Evolutionary conservation across 2,329 filamentous ascomycete species (phyloP).

Genomic region (Aspergillus sp.): DNA sequence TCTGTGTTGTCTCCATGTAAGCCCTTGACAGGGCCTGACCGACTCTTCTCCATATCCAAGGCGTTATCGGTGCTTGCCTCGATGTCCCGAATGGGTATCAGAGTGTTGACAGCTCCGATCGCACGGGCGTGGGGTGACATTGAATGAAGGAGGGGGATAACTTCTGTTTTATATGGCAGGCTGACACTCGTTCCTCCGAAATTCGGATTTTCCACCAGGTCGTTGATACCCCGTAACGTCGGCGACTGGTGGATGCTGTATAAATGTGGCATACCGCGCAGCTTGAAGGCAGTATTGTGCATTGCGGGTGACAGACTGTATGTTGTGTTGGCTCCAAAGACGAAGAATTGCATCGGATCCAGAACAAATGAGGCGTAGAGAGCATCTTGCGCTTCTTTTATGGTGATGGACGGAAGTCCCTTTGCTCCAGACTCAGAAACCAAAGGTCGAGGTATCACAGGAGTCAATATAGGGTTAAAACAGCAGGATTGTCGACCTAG

Average conservation of each 20-base stretch:
- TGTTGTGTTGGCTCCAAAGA: constrained; percentile 69
- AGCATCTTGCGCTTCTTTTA: constrained; percentile 62
- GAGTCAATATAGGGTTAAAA: constrained; percentile 65
- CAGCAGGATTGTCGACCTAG: constrained; percentile 64
- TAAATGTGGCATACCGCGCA: constrained; percentile 66
- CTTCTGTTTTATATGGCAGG: constrained; percentile 72
- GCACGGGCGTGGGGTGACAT: constrained; percentile 71
- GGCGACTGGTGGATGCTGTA: constrained; percentile 66
- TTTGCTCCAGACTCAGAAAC: constrained; percentile 44
- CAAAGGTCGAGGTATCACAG: constrained; percentile 55
- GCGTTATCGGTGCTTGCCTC: constrained; percentile 55
- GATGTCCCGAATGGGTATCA: constrained; percentile 67
- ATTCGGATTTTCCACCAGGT: constrained; percentile 62
- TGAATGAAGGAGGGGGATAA: constrained; percentile 63
- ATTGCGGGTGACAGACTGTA: constrained; percentile 76
- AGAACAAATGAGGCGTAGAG: constrained; percentile 67
- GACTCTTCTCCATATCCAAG: constrained; percentile 59
- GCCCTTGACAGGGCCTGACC: constrained; percentile 65
- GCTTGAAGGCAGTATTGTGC: constrained; percentile 69
- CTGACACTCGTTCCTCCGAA: constrained; percentile 73
- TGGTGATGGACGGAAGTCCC: constrained; percentile 56
- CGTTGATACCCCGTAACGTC: constrained; percentile 62
- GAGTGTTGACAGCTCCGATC: constrained; percentile 74
- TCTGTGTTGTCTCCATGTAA: constrained; percentile 80
- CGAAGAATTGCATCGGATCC: constrained; percentile 70